Conservation (phyloP, 306 rosid species). For the Senna siamea region DNA sequence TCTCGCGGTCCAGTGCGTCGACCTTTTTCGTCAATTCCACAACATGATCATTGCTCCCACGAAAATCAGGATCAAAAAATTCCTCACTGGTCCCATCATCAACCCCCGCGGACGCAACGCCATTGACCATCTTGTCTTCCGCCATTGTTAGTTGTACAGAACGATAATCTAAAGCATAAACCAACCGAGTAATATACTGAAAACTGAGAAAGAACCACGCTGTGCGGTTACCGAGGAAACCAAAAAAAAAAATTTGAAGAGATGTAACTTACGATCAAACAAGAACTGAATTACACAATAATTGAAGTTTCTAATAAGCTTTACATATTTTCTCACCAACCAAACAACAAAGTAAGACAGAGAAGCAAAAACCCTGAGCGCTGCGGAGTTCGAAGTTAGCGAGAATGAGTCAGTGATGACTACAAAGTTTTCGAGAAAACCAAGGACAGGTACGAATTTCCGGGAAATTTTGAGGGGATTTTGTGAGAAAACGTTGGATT, state of each 20-base stretch:
- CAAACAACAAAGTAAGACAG: conserved; percentile 1
- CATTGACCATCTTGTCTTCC: conserved; percentile 41
- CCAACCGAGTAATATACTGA: background rate
- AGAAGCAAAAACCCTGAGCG: background rate
- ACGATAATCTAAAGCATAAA: background rate
- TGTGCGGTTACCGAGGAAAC: conserved; percentile 12
- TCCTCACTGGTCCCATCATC: conserved; percentile 44
- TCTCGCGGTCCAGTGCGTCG: conserved; percentile 58
- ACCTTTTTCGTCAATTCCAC: conserved; percentile 39
- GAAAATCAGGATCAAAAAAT: background rate
- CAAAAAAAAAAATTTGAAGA: background rate
- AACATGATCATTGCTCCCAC: background rate
- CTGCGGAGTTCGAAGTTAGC: background rate
- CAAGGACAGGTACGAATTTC: background rate
- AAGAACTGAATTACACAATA: background rate
- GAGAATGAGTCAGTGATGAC: conserved; percentile 1
- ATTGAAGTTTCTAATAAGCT: background rate
- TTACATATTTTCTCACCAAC: background rate
- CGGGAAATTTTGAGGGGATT: background rate
- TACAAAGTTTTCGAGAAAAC: background rate
- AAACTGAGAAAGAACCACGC: background rate
- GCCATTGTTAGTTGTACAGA: conserved; percentile 43
- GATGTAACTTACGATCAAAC: background rate
- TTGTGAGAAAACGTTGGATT: no score
- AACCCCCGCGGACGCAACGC: background rate